Base-by-base conservation (phyloP, 352 stramenopile genomes). In the Phytopythium kandeliae region DNA sequence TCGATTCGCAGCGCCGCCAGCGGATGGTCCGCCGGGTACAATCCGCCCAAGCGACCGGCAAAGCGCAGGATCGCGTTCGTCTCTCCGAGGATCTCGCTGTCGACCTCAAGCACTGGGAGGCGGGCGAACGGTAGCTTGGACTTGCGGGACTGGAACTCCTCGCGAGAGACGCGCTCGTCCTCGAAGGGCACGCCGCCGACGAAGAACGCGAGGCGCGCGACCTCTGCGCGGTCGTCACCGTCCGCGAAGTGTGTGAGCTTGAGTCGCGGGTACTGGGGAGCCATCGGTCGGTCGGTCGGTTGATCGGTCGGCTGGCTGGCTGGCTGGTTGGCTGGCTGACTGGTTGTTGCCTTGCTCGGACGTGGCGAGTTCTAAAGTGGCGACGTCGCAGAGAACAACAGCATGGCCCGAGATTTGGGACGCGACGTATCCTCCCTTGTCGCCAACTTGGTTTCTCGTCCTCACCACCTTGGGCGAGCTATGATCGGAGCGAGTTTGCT, bases 61-160 rank as follows among this genome's bases (percentile, higher is more conserved):
- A 72, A 91, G 3, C 80, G 70, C 46, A 92, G 57, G 28, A 90
- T 80, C 5, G 71, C 65, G 12, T 71, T 58, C 21, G 59, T 70
- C 49, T 92, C 66, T 0, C 57, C 67, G 26, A 89, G 60, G 26
- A 60, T 50, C 6, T 70, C 37, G 3, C 67, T 73, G 38, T 89
- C 59, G 2, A 84, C 54, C 10, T 68, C 52, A 17, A 82, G 47
- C 44, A 65, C 55, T 0, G 63, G 61, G 4, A 53, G 47, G 21
- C 47, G 47, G 13, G 38, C 49, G 46, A 71, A 77, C n/a, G 68
- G 71, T 11, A 77, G 54, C 35, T 34, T 50, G 11, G 45, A 13
- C 49, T 81, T 83, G 38, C 54, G 43, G 15, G 31, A 44, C 3
- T 12, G 13, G 38, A 75, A 72, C 41, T 74, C 50, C 4, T 59